Evolutionary conservation across 2,329 filamentous ascomycete genomes (phyloP), one percentile per base, ranked within the genome.

Genomic region (Fusarium mexicanum): DNA sequence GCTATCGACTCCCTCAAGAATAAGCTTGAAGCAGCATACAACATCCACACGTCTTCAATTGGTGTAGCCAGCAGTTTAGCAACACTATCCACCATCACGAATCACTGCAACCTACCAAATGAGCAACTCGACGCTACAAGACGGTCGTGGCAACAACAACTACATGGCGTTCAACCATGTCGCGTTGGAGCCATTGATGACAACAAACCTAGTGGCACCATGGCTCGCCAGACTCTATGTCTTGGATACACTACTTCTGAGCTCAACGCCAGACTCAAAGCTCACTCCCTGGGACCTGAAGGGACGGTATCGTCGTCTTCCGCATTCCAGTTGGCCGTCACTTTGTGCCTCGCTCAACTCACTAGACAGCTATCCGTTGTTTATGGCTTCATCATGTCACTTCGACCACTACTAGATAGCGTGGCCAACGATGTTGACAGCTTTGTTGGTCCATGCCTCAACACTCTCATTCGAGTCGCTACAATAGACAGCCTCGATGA

Each of bases 341-440:
- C 48, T 4, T 24, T 72, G 3, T 72, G 69, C n/a, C 26, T 72
- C 5, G 59, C 50, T 4, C 50, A 70, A 1, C 29, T 73, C 5
- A 70, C 69, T 11, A n/a, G 46, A 29, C 20, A 47, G 16, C 8
- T n/a, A 9, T 60, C 53, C 1, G 8, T 73, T 16, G 31, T 41
- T 5, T 70, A 73, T 31, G 70, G 70, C 2, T 72, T 72, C 9
- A 50, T 70, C 16, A 66, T 73, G 55, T 72, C 70, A 1, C 64
- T 72, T 12, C 54, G 69, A 1, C 69, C 70, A 6, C 14, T 72
- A 0, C 37, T 72, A 0, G 46, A 53, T 2, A 17, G 41, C 5
- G 37, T 58, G 7, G 41, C 46, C 5, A 5, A 29, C 3, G 46
- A 17, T 4, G 37, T 70, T 4, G 48, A 70, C 1, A 35, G 8